phyloP scores from a whole-genome alignment of 495 filamentous ascomycete genomes.

The Tirmania nivea region DNA sequence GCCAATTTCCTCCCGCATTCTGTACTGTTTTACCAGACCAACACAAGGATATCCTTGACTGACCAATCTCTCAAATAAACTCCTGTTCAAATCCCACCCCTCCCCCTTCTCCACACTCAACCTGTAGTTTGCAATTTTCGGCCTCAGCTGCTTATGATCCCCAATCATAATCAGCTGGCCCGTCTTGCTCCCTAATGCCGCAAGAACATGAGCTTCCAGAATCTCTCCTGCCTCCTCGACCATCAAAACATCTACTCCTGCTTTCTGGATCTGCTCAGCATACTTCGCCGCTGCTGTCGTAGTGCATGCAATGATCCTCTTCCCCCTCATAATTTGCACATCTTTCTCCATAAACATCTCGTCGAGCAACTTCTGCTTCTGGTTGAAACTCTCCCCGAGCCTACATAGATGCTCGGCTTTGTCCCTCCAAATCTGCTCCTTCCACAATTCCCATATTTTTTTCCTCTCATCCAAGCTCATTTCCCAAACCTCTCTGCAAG shows the following conservation, averaged over 20 bases:
- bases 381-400: constrained; percentile 24
- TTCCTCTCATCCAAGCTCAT: constrained; percentile 24
- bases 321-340: constrained; percentile 27
- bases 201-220: constrained; percentile 47
- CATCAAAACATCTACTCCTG: constrained; percentile 33
- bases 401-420: constrained; percentile 22
- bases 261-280: constrained; percentile 28
- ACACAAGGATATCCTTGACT: constrained; percentile 31
- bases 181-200: constrained; percentile 34
- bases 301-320: constrained; percentile 51
- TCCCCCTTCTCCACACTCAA: constrained; percentile 45
- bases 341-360: constrained; percentile 26
- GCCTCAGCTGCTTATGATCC: constrained; percentile 57
- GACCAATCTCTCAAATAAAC: constrained; percentile 52
- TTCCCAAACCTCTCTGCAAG: constrained; percentile 29
- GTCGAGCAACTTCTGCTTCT: constrained; percentile 22
- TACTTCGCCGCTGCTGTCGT: constrained; percentile 54
- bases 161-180: constrained; percentile 55
- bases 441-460: constrained; percentile 27
- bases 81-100: constrained; percentile 47
- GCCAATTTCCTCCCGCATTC: constrained; percentile 54
- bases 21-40: constrained; percentile 39
- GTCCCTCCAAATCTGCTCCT: constrained; percentile 28
- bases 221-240: constrained; percentile 70
- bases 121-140: constrained; percentile 42